Base-by-base conservation (phyloP, 2,329 filamentous ascomycete species). In the Pezicula rhizophila region DNA sequence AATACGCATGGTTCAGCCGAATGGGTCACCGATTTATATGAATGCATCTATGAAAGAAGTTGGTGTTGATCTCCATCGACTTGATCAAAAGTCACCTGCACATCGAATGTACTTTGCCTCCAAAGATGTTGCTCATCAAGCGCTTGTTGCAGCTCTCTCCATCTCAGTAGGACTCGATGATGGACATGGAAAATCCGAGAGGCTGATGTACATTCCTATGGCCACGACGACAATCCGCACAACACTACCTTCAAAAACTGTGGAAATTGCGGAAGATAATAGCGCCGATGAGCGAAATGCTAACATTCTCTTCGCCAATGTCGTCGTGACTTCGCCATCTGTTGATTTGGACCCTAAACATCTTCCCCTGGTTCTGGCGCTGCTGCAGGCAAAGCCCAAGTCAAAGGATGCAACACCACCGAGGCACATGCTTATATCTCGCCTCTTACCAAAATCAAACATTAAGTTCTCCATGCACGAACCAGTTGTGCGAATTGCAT, bases 61-160 rank as follows among this genome's bases (percentile, higher is more conserved):
- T 38, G 92, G 92, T 52, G 79, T 99, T 63, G 93, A 99, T 63
- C 73, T 99, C 37, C 85, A 97, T 64, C 84, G 92, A 18, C 78
- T 99, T 47, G 92, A 99, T 64, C 85, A 89, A 38, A 92, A 89
- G 60, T 96, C 91, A 14, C 90, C 93, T 1, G 90, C 92, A 0
- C 93, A 99, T 73, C 84, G 93, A 54, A 99, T 97, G 93, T 97
- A 99, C 68, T 99, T 99, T 64, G 88, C 91, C 2, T 82, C 86
- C 18, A 85, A 89, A 53, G 93, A 96, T 64, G 84, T 96, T 60
- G 93, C 93, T 11, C 93, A 99, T 66, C 92, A 99, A 72, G 93
- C 91, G 10, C 76, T 99, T 33, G 79, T 93, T 18, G 93, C 92
- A 15, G 93, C 91, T 3, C 82, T 99, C 37, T 96, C 93, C 1